phyloP scores from a whole-genome alignment of 805 yeast genomes.

The Candida nanaspora region DNA sequence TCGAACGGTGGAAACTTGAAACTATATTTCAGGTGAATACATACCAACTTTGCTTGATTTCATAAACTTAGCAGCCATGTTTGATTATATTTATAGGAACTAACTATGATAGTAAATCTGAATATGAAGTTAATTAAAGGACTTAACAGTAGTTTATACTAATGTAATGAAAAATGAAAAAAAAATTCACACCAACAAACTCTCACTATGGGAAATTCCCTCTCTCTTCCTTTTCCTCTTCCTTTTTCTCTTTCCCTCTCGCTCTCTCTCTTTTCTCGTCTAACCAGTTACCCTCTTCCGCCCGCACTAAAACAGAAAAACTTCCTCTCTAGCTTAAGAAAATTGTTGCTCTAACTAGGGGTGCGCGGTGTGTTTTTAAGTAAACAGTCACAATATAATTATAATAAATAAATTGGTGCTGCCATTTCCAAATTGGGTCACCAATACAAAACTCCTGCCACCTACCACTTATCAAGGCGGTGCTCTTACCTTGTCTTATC shows the following conservation, averaged over 20 bases:
- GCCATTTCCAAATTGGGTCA: neutral
- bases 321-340: neutral
- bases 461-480: neutral
- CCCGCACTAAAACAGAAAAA: neutral
- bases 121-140: no score
- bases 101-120: no score
- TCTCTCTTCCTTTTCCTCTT: neutral
- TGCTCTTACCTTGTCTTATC: neutral
- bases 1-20: no score
- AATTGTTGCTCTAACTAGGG: no score
- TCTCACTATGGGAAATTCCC: no score
- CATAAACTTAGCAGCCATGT: conserved; percentile 98
- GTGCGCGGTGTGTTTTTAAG: neutral
- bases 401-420: no score
- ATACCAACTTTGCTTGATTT: conserved; percentile 99
- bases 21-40: no score
- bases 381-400: neutral
- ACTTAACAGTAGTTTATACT: no score
- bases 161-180: no score
- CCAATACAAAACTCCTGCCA: neutral
- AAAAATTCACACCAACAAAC: no score
- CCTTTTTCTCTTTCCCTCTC: neutral
- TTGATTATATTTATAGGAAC: conserved; percentile 9
- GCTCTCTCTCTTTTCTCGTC: neutral
- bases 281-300: neutral